phyloP scores from a whole-genome alignment of 2,329 filamentous ascomycete genomes.

The Epichloe baconii region DNA sequence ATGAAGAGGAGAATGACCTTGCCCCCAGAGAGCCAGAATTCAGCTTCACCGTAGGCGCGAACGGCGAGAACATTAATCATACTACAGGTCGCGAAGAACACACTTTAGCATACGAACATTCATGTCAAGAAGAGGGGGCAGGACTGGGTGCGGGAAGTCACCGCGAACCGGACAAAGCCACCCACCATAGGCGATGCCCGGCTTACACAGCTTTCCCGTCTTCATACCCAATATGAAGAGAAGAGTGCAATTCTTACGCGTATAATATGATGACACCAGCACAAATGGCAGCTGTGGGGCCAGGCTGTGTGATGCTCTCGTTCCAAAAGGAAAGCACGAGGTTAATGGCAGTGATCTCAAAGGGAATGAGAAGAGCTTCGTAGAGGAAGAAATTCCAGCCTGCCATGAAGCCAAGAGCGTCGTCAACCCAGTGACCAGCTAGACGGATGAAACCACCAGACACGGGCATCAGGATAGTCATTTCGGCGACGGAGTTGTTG shows the following conservation, averaged over 20 bases:
- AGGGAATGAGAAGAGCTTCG: conserved; percentile 29
- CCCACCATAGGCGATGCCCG: neutral
- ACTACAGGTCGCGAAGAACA: conserved; percentile 18
- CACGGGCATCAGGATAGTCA: conserved; percentile 49
- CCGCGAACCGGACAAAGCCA: neutral
- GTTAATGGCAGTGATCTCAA: conserved; percentile 29
- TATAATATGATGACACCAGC: conserved; percentile 41
- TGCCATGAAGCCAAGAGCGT: conserved; percentile 44
- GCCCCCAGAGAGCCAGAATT: conserved; percentile 53
- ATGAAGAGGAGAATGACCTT: conserved; percentile 56
- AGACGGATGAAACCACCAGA: conserved; percentile 51
- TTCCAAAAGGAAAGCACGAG: conserved; percentile 29
- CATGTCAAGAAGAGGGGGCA: neutral
- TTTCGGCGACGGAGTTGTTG: conserved; percentile 54
- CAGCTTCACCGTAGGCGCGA: conserved; percentile 54
- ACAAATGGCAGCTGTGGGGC: conserved; percentile 53
- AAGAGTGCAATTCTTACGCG: conserved; percentile 30
- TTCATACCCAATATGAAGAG: neutral
- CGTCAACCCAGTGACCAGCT: conserved; percentile 52
- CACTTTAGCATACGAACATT: conserved; percentile 16
- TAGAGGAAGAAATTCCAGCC: conserved; percentile 34
- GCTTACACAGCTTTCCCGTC: neutral
- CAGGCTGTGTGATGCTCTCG: conserved; percentile 39
- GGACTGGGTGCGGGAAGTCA: neutral
- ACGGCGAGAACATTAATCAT: conserved; percentile 53